phyloP scores from a whole-genome alignment of 306 rosid genomes.

The Geum urbanum region DNA sequence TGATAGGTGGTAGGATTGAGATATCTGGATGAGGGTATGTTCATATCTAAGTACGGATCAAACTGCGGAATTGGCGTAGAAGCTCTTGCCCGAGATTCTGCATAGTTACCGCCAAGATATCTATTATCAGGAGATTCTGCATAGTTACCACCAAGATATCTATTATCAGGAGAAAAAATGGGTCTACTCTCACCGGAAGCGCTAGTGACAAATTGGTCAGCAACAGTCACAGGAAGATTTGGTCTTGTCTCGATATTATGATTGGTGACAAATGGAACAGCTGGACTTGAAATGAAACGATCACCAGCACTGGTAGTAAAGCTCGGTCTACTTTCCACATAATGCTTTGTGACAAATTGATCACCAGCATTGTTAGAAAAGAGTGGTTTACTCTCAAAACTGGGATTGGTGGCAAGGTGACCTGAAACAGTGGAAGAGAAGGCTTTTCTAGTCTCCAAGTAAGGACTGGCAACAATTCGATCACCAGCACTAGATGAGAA shows the following conservation, averaged over 20 bases:
- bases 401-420: conserved; percentile 31
- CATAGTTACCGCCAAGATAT: too few species aligned
- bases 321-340: neutral
- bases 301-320: conserved; percentile 23
- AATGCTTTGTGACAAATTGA: conserved; percentile 19
- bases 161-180: conserved; percentile 35
- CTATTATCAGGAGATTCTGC: too few species aligned
- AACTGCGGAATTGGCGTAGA: conserved; percentile 29
- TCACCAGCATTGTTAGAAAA: conserved; percentile 24
- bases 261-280: conserved; percentile 28
- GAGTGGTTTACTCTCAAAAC: conserved; percentile 24
- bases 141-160: conserved; percentile 26
- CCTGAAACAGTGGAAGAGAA: conserved; percentile 24
- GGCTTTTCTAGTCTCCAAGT: neutral
- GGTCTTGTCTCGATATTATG: neutral
- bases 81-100: conserved; percentile 41
- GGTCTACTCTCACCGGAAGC: conserved; percentile 28
- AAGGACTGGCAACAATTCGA: conserved; percentile 22
- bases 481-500: conserved; percentile 24
- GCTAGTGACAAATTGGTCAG: conserved; percentile 28
- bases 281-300: conserved; percentile 28
- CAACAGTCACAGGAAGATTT: conserved; percentile 18
- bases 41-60: conserved; percentile 36
- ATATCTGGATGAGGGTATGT: conserved; percentile 38
- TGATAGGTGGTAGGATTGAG: conserved; percentile 33